These are phyloP conservation scores for Borovskyia barvae DNA, from an alignment of 208 protist genomes.

Conservation along the genomic window DNA sequence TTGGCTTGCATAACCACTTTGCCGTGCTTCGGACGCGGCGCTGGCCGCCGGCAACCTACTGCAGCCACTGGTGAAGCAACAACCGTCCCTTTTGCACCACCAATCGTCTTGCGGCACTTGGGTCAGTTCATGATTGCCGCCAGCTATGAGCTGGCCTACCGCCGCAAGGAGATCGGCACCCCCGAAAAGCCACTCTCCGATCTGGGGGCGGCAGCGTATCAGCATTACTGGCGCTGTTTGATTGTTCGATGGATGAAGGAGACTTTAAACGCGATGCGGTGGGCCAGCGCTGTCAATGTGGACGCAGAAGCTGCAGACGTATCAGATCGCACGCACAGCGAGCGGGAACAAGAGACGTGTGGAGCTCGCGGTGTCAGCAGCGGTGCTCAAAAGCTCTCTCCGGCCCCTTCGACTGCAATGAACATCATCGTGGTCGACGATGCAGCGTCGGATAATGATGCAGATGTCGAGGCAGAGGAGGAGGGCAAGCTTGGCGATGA, in stretches of 20 bases:
- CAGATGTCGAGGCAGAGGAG: too few relatives aligned
- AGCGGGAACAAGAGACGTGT: not conserved
- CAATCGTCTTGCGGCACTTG: slow-evolving; percentile 51
- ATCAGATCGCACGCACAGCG: not conserved
- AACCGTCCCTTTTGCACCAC: not conserved
- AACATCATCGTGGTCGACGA: too few relatives aligned
- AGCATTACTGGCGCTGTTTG: slow-evolving; percentile 85
- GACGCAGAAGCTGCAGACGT: not conserved
- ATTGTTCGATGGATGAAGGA: slow-evolving; percentile 64
- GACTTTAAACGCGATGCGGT: slow-evolving; percentile 21
- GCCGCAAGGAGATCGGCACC: slow-evolving; percentile 93
- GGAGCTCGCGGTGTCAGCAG: not conserved
- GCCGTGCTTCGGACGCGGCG: slow-evolving; percentile 86
- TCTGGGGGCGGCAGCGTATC: slow-evolving; percentile 93
- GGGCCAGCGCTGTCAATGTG: slow-evolving; percentile 12
- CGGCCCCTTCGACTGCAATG: too few relatives aligned
- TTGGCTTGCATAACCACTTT: slow-evolving; percentile 99
- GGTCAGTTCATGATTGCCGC: slow-evolving; percentile 98
- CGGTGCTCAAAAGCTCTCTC: too few relatives aligned
- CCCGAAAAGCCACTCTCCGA: slow-evolving; percentile 99
- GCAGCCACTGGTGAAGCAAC: not conserved
- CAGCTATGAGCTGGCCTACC: slow-evolving; percentile 97
- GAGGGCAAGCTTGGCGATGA: too few relatives aligned
- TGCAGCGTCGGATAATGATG: too few relatives aligned
- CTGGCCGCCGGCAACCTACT: slow-evolving; percentile 2